Evolutionary conservation across 768 basidiomycete species (phyloP), one percentile per base, ranked within the genome.

Genomic region (Astraeus odoratus): DNA sequence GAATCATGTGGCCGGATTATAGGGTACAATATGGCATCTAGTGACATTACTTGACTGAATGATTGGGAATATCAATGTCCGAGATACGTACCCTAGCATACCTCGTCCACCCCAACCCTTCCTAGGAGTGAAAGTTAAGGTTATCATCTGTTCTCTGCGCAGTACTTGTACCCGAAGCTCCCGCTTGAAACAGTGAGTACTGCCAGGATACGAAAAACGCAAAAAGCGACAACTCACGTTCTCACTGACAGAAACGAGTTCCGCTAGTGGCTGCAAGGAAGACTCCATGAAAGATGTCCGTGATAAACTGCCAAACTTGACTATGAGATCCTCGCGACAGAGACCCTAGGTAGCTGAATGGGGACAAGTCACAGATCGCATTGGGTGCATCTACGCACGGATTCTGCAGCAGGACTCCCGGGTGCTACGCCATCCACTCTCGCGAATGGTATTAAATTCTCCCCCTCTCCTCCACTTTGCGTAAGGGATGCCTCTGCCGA

Each of bases 51-150:
- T 47, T 25, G 35, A 47, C 52, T 48, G 39, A 26, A 20, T 25
- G 29, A 47, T 16, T n/a, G 7, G 8, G 44, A 39, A 29, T 30
- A 37, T 12, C 38, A 2, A 7, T 34, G 18, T 34, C 31, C 26
- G 19, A 45, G 39, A 36, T n/a, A 35, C 80, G 55, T 50, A 89
- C 84, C 92, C 92, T 34, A 96, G 67, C 60, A 84, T 70, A 8
- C 92, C 92, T 47, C 88, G 71, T 8, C 92, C 92, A 50, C 89
- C 90, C 92, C 92, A 96, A 6, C 82, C 82, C 46, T 72, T 77
- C 40, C 78, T 64, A 5, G 90, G 89, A 3, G 69, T 81, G 34
- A 92, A 67, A n/a, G 63, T 73, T 46, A 90, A 55, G 16, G 67
- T 67, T 12, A 78, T 52, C 6, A 55, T 59, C 50, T 75, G 60